A percentile compares a stretch with the other conserved stretches of the same genome.
Evolutionary conservation across 805 yeast genomes (phyloP).

Genomic region (Suhomyces sp.): DNA sequence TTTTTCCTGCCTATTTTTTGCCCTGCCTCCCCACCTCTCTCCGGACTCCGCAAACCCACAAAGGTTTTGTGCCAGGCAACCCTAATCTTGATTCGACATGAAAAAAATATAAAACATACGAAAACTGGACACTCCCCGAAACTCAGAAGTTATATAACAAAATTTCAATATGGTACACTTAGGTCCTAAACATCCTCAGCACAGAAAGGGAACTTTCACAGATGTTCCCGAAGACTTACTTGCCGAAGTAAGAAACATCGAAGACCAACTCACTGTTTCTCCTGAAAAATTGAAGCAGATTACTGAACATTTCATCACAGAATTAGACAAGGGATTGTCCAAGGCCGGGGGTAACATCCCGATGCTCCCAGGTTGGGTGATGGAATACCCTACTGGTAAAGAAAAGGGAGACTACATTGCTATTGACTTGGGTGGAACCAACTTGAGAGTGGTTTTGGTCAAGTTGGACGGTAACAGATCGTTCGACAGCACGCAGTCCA

Average conservation of each 20-base stretch:
- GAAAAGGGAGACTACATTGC: conserved; percentile 91
- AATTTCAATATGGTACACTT: conserved; percentile 63
- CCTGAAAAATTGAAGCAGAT: conserved; percentile 59
- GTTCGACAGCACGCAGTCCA: conserved; percentile 84
- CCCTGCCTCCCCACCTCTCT: not conserved
- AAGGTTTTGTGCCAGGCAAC: not conserved
- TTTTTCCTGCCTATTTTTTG: not conserved
- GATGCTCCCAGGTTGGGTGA: conserved; percentile 96
- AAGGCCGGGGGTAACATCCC: conserved; percentile 84
- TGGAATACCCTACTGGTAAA: conserved; percentile 88
- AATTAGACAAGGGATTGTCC: conserved; percentile 78
- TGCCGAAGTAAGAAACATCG: conserved; percentile 56
- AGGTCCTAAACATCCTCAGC: conserved; percentile 81
- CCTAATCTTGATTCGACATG: not conserved
- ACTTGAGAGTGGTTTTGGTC: conserved; percentile 87
- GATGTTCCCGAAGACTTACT: conserved; percentile 66
- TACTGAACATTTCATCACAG: conserved; percentile 71
- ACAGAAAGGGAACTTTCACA: conserved; percentile 60
- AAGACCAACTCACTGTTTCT: conserved; percentile 59
- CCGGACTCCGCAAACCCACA: not conserved
- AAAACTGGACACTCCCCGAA: not conserved
- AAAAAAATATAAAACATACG: not conserved
- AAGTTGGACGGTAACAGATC: conserved; percentile 77
- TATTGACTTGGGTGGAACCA: conserved; percentile 96
- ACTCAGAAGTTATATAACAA: not conserved